A percentile compares a stretch with the other conserved stretches of the same genome.
Conservation (phyloP, 371 early-diverging fungal species). For the Mortierella sp. region DNA sequence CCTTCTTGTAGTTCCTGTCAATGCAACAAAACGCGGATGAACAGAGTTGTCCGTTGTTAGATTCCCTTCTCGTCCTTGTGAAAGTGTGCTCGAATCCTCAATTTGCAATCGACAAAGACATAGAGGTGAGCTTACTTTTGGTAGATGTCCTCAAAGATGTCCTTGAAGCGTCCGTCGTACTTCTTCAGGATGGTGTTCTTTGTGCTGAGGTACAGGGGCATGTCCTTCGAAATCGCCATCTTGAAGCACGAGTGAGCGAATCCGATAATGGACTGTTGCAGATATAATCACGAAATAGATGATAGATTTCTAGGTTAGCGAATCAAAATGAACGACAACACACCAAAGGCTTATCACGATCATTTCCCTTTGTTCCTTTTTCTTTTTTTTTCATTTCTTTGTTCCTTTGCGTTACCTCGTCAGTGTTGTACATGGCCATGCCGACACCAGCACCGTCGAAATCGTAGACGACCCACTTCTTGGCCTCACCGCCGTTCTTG, state of each 20-base stretch:
- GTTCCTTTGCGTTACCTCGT: conserved; percentile 60
- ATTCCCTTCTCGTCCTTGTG: too few relatives aligned
- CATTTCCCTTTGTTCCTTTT: not conserved
- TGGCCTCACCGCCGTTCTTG: conserved; percentile 75
- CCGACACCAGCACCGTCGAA: conserved; percentile 91
- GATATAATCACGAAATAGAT: not conserved
- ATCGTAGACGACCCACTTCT: conserved; percentile 80
- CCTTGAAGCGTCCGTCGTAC: conserved; percentile 98
- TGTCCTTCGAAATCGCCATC: conserved; percentile 85
- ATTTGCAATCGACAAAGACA: too few relatives aligned
- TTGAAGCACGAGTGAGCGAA: conserved; percentile 97
- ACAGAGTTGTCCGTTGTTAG: not conserved
- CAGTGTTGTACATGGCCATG: conserved; percentile 96
- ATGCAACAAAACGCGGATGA: not conserved
- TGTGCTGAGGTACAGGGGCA: conserved; percentile 96
- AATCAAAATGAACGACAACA: not conserved
- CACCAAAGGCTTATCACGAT: not conserved
- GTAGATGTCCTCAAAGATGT: conserved; percentile 94
- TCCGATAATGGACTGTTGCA: conserved; percentile 83
- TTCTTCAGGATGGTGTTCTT: conserved; percentile 98
- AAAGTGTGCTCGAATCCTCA: too few relatives aligned
- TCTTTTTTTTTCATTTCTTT: not conserved
- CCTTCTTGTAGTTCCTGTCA: conserved; percentile 71
- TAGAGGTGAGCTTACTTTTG: conserved; percentile 69
- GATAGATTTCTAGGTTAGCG: not conserved